phyloP scores from a whole-genome alignment of 2,329 filamentous ascomycete species.

The Delphinella strobiligena region DNA sequence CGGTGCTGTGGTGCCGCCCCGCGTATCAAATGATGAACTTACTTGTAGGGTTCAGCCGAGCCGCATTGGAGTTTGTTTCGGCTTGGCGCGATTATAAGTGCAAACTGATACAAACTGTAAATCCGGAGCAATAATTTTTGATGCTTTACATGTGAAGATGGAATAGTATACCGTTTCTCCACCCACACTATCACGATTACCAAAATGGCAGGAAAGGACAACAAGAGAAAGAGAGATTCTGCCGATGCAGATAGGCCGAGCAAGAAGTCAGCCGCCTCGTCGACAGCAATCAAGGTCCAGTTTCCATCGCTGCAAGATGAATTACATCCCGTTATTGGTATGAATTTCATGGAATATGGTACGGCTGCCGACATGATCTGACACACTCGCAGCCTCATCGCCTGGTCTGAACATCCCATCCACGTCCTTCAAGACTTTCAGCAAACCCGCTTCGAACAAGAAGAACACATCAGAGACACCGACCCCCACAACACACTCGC shows the following conservation, averaged over 20 bases:
- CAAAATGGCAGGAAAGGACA: constrained; percentile 21
- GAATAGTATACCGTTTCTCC: neutral
- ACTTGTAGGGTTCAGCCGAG: no score
- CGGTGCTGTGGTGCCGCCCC: no score
- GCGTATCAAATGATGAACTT: neutral
- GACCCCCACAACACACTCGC: constrained; percentile 32
- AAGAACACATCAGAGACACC: constrained; percentile 16
- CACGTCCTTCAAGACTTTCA: constrained; percentile 39
- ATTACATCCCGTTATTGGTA: constrained; percentile 12
- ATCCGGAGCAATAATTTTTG: neutral
- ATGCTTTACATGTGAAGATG: constrained; percentile 1
- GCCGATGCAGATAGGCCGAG: constrained; percentile 31
- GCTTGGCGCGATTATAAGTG: no score
- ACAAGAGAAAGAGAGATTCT: constrained; percentile 41
- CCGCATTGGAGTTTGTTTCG: no score
- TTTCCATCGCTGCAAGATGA: constrained; percentile 8
- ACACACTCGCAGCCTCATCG: constrained; percentile 14
- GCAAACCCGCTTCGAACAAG: constrained; percentile 17
- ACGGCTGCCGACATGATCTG: no score
- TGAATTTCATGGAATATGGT: neutral
- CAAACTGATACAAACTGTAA: no score
- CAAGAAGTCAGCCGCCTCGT: constrained; percentile 20
- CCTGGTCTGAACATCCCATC: constrained; percentile 28
- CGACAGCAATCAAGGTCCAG: constrained; percentile 16
- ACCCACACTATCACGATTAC: neutral